Conservation (phyloP, 192 early-diverging fungal species). For the Linnemannia zychae region DNA sequence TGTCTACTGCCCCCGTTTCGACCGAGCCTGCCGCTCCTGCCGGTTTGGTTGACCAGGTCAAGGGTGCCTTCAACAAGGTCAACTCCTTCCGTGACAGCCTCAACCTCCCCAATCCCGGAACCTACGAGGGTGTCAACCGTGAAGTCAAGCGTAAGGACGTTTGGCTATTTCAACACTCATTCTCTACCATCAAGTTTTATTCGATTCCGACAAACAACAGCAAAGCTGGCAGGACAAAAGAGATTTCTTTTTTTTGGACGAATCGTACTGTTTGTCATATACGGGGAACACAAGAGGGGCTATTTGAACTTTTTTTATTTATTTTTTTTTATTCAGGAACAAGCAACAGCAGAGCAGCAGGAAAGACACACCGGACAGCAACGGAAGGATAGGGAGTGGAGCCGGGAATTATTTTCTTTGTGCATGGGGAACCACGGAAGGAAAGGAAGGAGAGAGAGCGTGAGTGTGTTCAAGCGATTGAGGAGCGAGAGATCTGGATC, state of each 20-base stretch:
- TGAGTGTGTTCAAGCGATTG: neutral
- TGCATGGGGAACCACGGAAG: neutral
- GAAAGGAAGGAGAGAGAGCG: neutral
- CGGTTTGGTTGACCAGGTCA: slow-evolving; percentile 47
- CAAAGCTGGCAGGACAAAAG: neutral
- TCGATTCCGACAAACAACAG: neutral
- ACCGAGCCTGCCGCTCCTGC: slow-evolving; percentile 26
- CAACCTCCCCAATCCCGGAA: slow-evolving; percentile 83
- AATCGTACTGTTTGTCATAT: neutral
- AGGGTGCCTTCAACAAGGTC: slow-evolving; percentile 45
- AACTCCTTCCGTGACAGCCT: slow-evolving; percentile 57
- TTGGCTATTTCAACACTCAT: neutral
- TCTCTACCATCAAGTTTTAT: neutral
- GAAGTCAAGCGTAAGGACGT: slow-evolving; percentile 78
- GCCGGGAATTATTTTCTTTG: neutral
- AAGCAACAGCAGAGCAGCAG: neutral
- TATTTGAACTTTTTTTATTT: neutral
- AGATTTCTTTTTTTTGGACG: neutral
- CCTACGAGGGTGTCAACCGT: slow-evolving; percentile 85
- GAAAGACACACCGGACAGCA: neutral
- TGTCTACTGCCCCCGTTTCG: slow-evolving; percentile 5
- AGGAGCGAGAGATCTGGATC: neutral
- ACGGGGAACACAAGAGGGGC: neutral
- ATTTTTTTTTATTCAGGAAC: slow-evolving; percentile 1
- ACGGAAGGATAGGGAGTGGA: neutral